Percentiles rank a stretch among this genome's conserved stretches.
Conservation (phyloP, 2,329 filamentous ascomycete genomes). For the Dothiorella sarmentorum region DNA sequence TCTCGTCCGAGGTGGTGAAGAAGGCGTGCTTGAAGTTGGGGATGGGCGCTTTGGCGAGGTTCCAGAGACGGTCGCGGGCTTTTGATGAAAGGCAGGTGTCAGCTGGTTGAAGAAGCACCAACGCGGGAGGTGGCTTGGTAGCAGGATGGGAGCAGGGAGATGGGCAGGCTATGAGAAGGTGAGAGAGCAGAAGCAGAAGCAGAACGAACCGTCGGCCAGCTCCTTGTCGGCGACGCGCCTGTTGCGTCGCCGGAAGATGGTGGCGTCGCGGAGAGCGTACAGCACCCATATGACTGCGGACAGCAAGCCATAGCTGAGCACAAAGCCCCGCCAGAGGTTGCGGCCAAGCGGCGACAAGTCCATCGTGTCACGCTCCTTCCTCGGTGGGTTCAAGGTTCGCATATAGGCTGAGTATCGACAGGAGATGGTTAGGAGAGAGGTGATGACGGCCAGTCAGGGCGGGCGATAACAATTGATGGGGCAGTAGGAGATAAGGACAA, state of each 20-base stretch:
- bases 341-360: not conserved
- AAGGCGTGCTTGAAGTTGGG: conserved; percentile 51
- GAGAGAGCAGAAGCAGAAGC: not conserved
- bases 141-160: not conserved
- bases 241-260: conserved; percentile 28
- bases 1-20: conserved; percentile 41
- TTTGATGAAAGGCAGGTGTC: not conserved
- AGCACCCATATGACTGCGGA: conserved; percentile 26
- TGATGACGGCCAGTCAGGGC: not conserved
- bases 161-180: not conserved
- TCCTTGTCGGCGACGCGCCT: conserved; percentile 28
- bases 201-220: conserved; percentile 27
- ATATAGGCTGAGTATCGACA: not conserved
- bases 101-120: not conserved
- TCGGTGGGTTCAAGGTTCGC: not conserved
- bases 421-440: not conserved
- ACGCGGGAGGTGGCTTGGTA: not conserved
- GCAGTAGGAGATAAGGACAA: not conserved
- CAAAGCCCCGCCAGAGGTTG: not conserved
- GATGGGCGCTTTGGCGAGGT: conserved; percentile 46
- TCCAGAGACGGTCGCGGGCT: conserved; percentile 55
- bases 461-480: not conserved
- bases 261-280: conserved; percentile 28
- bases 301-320: conserved; percentile 30
- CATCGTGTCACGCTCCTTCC: not conserved